Evolutionary conservation across 2,329 filamentous ascomycete genomes (phyloP).

Genomic region (Thielaviopsis musarum): DNA sequence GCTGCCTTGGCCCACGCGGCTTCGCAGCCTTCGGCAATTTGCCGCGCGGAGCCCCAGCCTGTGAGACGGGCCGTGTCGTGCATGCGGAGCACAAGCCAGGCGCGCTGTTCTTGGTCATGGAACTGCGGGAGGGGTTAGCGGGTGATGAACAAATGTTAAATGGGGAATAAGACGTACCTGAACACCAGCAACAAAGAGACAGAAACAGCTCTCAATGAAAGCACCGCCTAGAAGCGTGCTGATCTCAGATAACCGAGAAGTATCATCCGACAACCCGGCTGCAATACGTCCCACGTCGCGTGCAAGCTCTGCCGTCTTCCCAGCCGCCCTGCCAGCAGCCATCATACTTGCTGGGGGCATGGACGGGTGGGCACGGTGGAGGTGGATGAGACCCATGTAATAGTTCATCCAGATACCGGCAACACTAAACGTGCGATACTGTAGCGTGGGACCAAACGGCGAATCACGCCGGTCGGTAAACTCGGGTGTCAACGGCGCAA

Average conservation of each 20-base stretch:
- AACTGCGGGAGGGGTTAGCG: constrained; percentile 33
- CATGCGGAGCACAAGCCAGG: constrained; percentile 60
- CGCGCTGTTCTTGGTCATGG: constrained; percentile 51
- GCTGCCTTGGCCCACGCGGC: constrained; percentile 64
- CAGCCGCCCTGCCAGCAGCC: constrained; percentile 62
- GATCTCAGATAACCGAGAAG: constrained; percentile 36
- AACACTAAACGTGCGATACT: constrained; percentile 77
- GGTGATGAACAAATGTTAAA: background rate
- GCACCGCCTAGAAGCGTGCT: constrained; percentile 66
- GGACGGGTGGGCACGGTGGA: constrained; percentile 66
- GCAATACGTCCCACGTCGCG: constrained; percentile 65
- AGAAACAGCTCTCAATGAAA: constrained; percentile 66
- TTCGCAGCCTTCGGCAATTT: constrained; percentile 74
- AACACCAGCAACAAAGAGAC: constrained; percentile 73
- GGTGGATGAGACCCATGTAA: constrained; percentile 67
- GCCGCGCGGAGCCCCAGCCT: constrained; percentile 69
- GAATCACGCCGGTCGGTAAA: constrained; percentile 41
- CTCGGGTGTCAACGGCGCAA: constrained; percentile 57
- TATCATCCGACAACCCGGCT: constrained; percentile 48
- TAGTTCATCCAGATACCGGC: constrained; percentile 77
- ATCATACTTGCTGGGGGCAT: constrained; percentile 88
- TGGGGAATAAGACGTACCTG: constrained; percentile 28
- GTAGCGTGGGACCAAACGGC: constrained; percentile 66
- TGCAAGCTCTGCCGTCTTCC: constrained; percentile 53
- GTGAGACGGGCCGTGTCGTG: constrained; percentile 62